Conservation (phyloP, 23 red algal genomes). For the Gracilariopsis chorda region DNA sequence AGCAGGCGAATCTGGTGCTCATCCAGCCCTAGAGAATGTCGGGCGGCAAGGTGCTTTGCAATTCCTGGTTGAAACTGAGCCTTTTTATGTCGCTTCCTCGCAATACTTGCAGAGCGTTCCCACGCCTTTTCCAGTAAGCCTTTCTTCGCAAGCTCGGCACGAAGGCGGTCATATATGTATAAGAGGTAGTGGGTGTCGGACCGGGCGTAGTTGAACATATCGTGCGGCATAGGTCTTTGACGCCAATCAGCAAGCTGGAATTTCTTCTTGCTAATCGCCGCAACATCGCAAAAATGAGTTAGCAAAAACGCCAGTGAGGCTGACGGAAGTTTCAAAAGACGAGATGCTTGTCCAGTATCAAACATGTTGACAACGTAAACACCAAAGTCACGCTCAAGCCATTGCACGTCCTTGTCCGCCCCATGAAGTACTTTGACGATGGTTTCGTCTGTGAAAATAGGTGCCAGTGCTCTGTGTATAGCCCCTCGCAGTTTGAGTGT, state of each 20-base stretch:
- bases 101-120: constrained; percentile 51
- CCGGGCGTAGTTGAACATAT: constrained; percentile 90
- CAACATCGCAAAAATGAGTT: constrained; percentile 20
- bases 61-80: constrained; percentile 28
- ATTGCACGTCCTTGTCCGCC: constrained; percentile 79
- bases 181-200: constrained; percentile 96
- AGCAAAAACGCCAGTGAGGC: constrained; percentile 79
- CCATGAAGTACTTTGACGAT: constrained; percentile 93
- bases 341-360: constrained; percentile 87
- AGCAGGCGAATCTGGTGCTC: constrained; percentile 56
- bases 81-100: constrained; percentile 52
- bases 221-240: constrained; percentile 74
- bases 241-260: constrained; percentile 97
- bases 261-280: constrained; percentile 56
- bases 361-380: constrained; percentile 89
- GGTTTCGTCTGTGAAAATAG: constrained; percentile 66
- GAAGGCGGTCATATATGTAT: constrained; percentile 86
- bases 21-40: constrained; percentile 30
- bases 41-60: constrained; percentile 32
- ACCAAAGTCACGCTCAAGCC: constrained; percentile 98
- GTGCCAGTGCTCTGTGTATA: constrained; percentile 47
- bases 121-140: constrained; percentile 28
- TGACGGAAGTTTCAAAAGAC: constrained; percentile 54
- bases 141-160: constrained; percentile 56
- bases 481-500: constrained; percentile 65